These are phyloP conservation scores for Didymella arachidicola DNA, from an alignment of 2,329 filamentous ascomycete genomes.

Conservation along the genomic window DNA sequence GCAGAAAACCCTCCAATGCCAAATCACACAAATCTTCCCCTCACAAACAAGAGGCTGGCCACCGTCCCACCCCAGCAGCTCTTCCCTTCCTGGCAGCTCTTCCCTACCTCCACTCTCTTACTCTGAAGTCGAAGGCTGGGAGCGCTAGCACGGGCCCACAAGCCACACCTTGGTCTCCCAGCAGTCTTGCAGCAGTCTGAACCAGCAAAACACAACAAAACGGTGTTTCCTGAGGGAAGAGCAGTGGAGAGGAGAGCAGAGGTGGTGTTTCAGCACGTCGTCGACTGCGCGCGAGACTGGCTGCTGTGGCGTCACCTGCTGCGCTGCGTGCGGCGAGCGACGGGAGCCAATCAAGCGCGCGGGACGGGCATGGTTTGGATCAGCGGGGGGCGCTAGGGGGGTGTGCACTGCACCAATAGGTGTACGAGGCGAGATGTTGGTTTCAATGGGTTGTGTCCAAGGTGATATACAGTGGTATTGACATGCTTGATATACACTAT, in stretches of 20 bases:
- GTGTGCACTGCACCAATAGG: too few relatives aligned
- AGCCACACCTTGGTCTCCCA: too few relatives aligned
- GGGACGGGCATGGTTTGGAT: constrained; percentile 40
- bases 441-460: too few relatives aligned
- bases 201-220: background rate
- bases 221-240: too few relatives aligned
- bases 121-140: constrained; percentile 11
- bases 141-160: background rate
- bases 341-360: constrained; percentile 37
- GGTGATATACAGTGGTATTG: background rate
- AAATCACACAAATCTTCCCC: background rate
- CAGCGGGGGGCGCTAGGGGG: constrained; percentile 29
- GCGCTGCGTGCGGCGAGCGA: constrained; percentile 24
- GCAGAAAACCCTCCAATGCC: too few relatives aligned
- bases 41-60: constrained; percentile 25
- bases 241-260: constrained; percentile 21
- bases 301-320: constrained; percentile 43
- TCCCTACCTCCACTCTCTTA: too few relatives aligned
- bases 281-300: constrained; percentile 34
- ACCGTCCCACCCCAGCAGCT: constrained; percentile 20
- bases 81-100: too few relatives aligned
- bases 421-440: background rate
- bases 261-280: constrained; percentile 39
- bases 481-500: background rate
- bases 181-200: too few relatives aligned